These are phyloP conservation scores for Aspergillus costaricaensis DNA, from an alignment of 2,329 filamentous ascomycete genomes.

Conservation along the genomic window DNA sequence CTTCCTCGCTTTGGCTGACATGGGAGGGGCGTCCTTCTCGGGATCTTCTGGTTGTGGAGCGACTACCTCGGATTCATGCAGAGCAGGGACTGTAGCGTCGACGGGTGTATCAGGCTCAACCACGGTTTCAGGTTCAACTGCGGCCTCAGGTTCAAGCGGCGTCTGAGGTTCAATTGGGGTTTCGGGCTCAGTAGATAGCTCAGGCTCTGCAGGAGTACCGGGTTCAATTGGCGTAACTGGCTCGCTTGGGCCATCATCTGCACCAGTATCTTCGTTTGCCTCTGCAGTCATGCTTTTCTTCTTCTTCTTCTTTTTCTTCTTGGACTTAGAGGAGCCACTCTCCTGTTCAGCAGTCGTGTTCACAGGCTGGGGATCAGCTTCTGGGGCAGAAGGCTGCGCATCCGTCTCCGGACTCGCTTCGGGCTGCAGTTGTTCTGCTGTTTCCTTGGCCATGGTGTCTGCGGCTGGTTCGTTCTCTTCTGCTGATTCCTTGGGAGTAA, in stretches of 20 bases:
- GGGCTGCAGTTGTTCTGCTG: background rate
- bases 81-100: background rate
- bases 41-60: slow-evolving; percentile 16
- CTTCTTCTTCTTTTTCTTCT: slow-evolving; percentile 43
- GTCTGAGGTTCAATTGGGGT: background rate
- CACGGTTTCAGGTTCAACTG: background rate
- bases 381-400: background rate
- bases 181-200: background rate
- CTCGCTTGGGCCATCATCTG: background rate
- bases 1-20: slow-evolving; percentile 44
- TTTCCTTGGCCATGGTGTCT: background rate
- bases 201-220: background rate
- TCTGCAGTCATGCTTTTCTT: slow-evolving; percentile 29
- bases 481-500: background rate
- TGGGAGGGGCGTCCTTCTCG: slow-evolving; percentile 29
- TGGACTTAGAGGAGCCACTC: slow-evolving; percentile 19
- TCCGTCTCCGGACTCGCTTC: background rate
- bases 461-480: background rate
- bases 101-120: background rate
- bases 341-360: slow-evolving; percentile 15
- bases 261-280: slow-evolving; percentile 23
- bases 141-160: background rate
- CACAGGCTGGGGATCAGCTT: slow-evolving; percentile 4
- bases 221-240: background rate
- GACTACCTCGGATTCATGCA: background rate